Evolutionary conservation across 75 land plant genomes (phyloP), one percentile per base, ranked within the genome.

Genomic region (Cupressus sempervirens): DNA sequence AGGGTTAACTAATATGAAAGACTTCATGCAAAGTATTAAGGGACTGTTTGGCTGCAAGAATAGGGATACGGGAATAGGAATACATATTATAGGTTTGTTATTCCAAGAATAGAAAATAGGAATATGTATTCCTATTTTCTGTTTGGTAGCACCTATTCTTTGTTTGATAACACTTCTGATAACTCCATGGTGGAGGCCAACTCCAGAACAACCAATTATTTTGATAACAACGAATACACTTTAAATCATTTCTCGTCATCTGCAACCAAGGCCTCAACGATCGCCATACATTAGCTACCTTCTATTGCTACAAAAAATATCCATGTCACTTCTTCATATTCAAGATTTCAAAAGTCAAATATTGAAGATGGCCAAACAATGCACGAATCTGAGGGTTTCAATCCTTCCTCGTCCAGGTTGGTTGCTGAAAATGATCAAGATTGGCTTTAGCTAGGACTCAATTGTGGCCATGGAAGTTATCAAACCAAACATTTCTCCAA

Each of bases 401-500:
- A 26, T 38, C 14, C 74, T 70, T 76, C 45, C 43, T 38, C 23
- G 5, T 38, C 36, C 35, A 73, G 18, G 13, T 20, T 43, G 43
- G 26, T 18, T 4, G 3, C 43, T 76, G 79, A 18, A 7, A 40
- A 46, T 9, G 82, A 81, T 8, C 48, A 81, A 9, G 52, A 46
- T 15, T 81, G 82, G 82, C 82, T 81, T 81, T 35, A 10, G 1
- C 54, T 81, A 81, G 54, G 35, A 46, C 82, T 81, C 48, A 56
- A 34, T 30, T 81, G 45, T 20, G 82, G 56, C 54, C 16, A 76
- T 38, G 36, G 26, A 18, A 40, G 23, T 16, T 45, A 15, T 16
- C 43, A 76, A 26, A 23, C 79, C 23, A 76, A 38, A 38, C n/a
- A 76, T 36, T 36, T 18, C 20, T 76, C 79, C 40, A 76, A 40